Percentiles rank a stretch among this genome's conserved stretches.
These are phyloP conservation scores for Epichloe uncinata DNA, from an alignment of 2,329 filamentous ascomycete genomes.

Conservation along the genomic window DNA sequence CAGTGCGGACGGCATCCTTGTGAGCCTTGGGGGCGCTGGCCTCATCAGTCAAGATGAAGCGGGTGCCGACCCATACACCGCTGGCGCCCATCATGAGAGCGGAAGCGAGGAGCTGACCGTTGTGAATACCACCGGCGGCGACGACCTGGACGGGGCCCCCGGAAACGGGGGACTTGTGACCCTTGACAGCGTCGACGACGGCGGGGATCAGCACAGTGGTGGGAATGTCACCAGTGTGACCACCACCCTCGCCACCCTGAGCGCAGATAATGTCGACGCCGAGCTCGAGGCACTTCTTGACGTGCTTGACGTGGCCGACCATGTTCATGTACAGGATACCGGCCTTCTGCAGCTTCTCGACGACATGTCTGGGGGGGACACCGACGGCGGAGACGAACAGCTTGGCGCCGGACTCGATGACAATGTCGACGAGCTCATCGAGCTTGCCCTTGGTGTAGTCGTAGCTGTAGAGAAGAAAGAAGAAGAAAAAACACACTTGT, in stretches of 20 bases:
- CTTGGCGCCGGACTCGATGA: conserved; percentile 82
- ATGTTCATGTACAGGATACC: conserved; percentile 99
- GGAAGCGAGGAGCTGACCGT: conserved; percentile 79
- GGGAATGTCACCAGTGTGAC: conserved; percentile 88
- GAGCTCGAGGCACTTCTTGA: conserved; percentile 84
- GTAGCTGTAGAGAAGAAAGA: conserved; percentile 47
- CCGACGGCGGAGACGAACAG: conserved; percentile 96
- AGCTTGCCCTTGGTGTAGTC: conserved; percentile 99
- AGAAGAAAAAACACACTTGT: neutral
- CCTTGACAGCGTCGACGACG: conserved; percentile 68
- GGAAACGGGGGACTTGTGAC: conserved; percentile 74
- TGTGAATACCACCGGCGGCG: conserved; percentile 88
- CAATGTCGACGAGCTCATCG: conserved; percentile 74
- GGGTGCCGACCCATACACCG: conserved; percentile 92
- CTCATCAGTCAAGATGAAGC: conserved; percentile 89
- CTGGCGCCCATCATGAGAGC: conserved; percentile 84
- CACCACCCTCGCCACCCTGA: conserved; percentile 93
- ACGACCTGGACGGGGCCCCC: conserved; percentile 82
- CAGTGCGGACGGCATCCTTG: conserved; percentile 87
- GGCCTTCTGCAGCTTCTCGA: conserved; percentile 76
- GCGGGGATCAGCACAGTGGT: conserved; percentile 87
- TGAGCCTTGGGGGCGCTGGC: conserved; percentile 86
- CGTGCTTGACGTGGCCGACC: conserved; percentile 99
- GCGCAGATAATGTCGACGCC: conserved; percentile 96
- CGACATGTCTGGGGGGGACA: conserved; percentile 80